Percentiles rank a stretch among this genome's conserved stretches.
Conservation (phyloP, 306 rosid genomes). For the Citrullus amarus region DNA sequence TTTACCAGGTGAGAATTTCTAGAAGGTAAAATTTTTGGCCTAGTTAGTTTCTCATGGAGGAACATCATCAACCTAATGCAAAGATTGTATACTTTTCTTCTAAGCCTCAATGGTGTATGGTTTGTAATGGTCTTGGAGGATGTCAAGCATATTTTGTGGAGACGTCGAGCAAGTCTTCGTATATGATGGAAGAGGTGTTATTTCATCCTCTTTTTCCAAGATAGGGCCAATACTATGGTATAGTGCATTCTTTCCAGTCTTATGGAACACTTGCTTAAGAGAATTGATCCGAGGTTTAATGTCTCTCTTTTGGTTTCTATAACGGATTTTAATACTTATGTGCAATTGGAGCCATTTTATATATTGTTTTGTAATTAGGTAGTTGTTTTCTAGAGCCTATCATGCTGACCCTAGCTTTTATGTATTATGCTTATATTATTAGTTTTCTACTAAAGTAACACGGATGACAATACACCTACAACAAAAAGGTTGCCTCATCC, state of each 20-base stretch:
- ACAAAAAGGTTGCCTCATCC: neutral
- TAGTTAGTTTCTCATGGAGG: neutral
- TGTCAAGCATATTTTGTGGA: neutral
- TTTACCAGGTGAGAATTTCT: neutral
- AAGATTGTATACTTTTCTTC: neutral
- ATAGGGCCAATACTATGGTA: neutral
- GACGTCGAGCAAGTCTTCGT: neutral
- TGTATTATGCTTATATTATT: neutral
- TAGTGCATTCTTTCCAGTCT: neutral
- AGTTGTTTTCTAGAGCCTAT: neutral
- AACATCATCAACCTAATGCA: neutral
- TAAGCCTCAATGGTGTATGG: neutral
- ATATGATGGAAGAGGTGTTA: neutral
- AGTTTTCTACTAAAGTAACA: neutral
- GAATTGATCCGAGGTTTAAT: neutral
- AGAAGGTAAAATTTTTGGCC: neutral
- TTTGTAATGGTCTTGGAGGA: neutral
- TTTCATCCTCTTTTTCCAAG: neutral
- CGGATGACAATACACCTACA: neutral
- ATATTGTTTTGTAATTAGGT: neutral
- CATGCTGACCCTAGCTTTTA: neutral
- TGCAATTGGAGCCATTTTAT: neutral
- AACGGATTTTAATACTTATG: neutral
- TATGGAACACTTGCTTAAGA: neutral
- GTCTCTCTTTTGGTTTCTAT: neutral